Conservation (phyloP, 805 yeast genomes). For the Candida corydali region DNA sequence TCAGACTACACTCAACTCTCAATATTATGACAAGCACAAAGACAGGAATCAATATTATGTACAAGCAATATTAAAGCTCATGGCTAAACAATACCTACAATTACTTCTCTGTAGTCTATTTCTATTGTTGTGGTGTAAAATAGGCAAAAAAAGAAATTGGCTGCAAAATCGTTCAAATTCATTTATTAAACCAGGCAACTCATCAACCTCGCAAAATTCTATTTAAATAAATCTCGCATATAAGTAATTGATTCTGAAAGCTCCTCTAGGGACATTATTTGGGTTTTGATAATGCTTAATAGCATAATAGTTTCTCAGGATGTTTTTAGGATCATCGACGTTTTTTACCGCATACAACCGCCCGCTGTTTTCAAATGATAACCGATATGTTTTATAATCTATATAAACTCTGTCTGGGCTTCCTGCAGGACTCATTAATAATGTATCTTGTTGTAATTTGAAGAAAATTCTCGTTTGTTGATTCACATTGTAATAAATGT, state of each 20-base stretch:
- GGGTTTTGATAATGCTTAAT: background rate
- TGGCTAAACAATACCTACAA: too few relatives aligned
- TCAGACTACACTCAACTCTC: too few relatives aligned
- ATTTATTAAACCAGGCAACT: background rate
- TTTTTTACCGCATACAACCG: conserved; percentile 6
- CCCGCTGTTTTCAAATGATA: background rate
- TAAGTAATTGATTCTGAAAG: conserved; percentile 1
- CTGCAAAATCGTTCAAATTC: too few relatives aligned
- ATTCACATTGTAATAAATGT: background rate
- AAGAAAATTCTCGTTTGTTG: background rate
- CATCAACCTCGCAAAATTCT: background rate
- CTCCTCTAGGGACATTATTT: conserved; percentile 4
- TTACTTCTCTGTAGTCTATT: too few relatives aligned
- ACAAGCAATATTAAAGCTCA: too few relatives aligned
- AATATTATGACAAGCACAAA: too few relatives aligned
- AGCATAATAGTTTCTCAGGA: conserved; percentile 2
- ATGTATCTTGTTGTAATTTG: background rate
- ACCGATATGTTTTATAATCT: background rate
- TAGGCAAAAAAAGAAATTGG: too few relatives aligned
- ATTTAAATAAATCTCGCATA: conserved; percentile 1
- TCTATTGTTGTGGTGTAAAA: too few relatives aligned
- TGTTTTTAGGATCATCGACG: conserved; percentile 1
- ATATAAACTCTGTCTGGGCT: background rate
- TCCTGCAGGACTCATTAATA: background rate
- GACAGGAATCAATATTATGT: too few relatives aligned